Conservation (phyloP, 140 eudicot species). For the Flaveria floridana region DNA sequence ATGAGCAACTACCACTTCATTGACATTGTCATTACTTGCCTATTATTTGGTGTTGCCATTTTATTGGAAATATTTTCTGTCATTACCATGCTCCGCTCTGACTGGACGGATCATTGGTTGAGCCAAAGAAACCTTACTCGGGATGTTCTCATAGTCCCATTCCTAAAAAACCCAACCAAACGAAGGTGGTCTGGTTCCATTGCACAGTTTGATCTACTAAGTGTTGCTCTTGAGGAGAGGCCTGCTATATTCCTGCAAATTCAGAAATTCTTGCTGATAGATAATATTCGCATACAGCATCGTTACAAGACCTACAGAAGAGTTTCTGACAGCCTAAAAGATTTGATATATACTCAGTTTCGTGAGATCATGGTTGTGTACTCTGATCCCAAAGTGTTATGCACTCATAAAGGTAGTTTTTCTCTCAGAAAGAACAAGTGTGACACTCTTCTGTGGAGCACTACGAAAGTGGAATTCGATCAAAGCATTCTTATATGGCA, state of each 20-base stretch:
- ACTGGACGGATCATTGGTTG: conserved; percentile 38
- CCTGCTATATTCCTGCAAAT: conserved; percentile 23
- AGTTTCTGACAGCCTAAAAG: conserved; percentile 32
- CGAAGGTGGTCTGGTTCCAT: conserved; percentile 33
- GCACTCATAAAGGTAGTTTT: conserved; percentile 34
- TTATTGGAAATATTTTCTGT: conserved; percentile 23
- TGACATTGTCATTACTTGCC: conserved; percentile 30
- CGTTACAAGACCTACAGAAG: conserved; percentile 35
- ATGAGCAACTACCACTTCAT: conserved; percentile 18
- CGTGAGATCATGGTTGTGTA: conserved; percentile 18
- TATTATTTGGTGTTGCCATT: conserved; percentile 18
- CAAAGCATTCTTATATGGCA: conserved; percentile 41
- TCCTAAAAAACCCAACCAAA: conserved; percentile 19
- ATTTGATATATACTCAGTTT: conserved; percentile 23
- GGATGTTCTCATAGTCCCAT: conserved; percentile 19
- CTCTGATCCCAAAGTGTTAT: conserved; percentile 25
- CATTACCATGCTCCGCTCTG: conserved; percentile 33
- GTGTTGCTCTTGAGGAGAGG: conserved; percentile 31
- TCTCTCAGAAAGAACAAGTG: conserved; percentile 26
- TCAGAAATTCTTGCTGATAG: conserved; percentile 27
- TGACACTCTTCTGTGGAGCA: conserved; percentile 29
- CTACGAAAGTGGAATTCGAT: conserved; percentile 37
- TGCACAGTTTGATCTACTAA: conserved; percentile 33
- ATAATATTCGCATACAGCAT: conserved; percentile 28
- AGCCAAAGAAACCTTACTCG: conserved; percentile 32